phyloP scores from a whole-genome alignment of 345 rosid genomes.

The Odontarrhena argentea region DNA sequence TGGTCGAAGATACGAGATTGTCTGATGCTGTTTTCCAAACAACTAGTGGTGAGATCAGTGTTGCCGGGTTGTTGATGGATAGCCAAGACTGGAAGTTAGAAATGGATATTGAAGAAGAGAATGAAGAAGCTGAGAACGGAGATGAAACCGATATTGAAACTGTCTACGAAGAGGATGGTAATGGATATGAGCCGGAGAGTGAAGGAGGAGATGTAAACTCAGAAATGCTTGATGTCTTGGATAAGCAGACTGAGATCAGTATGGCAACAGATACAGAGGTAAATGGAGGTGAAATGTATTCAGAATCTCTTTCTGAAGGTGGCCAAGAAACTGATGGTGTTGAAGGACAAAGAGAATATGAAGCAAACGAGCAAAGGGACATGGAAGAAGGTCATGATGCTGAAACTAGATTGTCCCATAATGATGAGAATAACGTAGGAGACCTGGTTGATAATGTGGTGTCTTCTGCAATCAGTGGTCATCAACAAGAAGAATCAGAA shows the following conservation, averaged over 20 bases:
- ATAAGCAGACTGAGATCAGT: conserved; percentile 30
- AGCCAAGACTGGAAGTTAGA: conserved; percentile 23
- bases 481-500: background rate
- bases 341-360: conserved; percentile 24
- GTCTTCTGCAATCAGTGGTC: background rate
- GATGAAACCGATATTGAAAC: conserved; percentile 19
- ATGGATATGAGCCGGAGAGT: conserved; percentile 16
- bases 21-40: conserved; percentile 37
- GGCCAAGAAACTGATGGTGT: conserved; percentile 4
- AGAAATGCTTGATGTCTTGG: conserved; percentile 14
- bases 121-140: conserved; percentile 8
- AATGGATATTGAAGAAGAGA: conserved; percentile 21
- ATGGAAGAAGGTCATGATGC: conserved; percentile 16
- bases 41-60: conserved; percentile 29
- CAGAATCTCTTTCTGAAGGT: conserved; percentile 18
- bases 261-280: conserved; percentile 19
- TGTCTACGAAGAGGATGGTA: conserved; percentile 10
- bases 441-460: background rate
- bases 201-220: conserved; percentile 20
- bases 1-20: conserved; percentile 15
- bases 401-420: background rate
- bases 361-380: conserved; percentile 33
- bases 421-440: conserved; percentile 32
- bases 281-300: background rate
- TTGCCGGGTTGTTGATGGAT: conserved; percentile 22